phyloP scores from a whole-genome alignment of 2,329 filamentous ascomycete genomes.

The Ceratocystis cubensis region DNA sequence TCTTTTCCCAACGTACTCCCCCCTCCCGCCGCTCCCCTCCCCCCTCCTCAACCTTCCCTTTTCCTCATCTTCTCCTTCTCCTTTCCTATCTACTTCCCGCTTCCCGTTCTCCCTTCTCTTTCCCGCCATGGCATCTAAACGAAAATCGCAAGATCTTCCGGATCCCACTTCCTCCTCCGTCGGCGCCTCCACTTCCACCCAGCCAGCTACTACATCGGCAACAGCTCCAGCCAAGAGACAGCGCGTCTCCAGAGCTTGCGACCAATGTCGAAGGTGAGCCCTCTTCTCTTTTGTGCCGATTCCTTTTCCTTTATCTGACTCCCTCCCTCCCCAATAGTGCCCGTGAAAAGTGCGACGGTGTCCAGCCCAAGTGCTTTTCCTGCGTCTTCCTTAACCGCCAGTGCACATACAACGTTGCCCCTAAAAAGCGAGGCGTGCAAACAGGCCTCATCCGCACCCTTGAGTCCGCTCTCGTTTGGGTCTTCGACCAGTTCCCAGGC shows the following conservation, averaged over 20 bases:
- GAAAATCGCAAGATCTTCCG: constrained; percentile 26
- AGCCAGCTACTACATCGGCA: constrained; percentile 24
- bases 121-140: constrained; percentile 31
- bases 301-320: not conserved
- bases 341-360: constrained; percentile 61
- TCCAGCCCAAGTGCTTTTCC: constrained; percentile 52
- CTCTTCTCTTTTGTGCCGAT: not conserved
- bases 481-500: constrained; percentile 49
- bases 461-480: constrained; percentile 54
- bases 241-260: constrained; percentile 55
- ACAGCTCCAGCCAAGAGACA: constrained; percentile 41
- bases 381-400: constrained; percentile 50
- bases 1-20: not conserved
- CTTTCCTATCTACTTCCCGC: not conserved
- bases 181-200: constrained; percentile 22
- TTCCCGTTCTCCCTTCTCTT: not conserved
- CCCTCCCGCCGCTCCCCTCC: not conserved
- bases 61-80: not conserved
- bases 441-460: constrained; percentile 68
- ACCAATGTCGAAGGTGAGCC: constrained; percentile 44
- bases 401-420: constrained; percentile 60
- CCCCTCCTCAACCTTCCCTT: not conserved
- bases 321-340: constrained; percentile 29
- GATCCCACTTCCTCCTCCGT: constrained; percentile 22
- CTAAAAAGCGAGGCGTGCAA: constrained; percentile 65